A percentile compares a stretch with the other conserved stretches of the same genome.
Conservation (phyloP, 129 eudicot species). For the Saposhnikovia divaricata region DNA sequence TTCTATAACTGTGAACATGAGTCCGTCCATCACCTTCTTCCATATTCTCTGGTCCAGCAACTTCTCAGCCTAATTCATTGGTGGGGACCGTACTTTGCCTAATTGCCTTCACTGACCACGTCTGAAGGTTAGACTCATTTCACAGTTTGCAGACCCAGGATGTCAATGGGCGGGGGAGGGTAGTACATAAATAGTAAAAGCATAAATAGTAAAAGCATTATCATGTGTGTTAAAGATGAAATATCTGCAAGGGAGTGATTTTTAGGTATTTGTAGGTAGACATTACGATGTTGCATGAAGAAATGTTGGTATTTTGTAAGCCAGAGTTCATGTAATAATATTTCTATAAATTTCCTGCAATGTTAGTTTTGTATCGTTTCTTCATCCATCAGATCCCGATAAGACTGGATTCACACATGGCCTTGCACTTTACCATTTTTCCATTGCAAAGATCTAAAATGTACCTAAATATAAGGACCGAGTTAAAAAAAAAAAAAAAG, state of each 20-base stretch:
- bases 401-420: background rate
- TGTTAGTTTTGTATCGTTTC: background rate
- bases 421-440: background rate
- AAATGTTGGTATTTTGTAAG: background rate
- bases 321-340: background rate
- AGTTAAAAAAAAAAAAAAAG: background rate
- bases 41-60: constrained; percentile 6
- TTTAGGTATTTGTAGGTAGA: background rate
- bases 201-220: background rate
- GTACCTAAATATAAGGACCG: background rate
- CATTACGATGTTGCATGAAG: background rate
- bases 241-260: background rate
- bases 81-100: background rate
- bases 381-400: background rate
- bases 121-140: background rate
- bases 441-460: background rate
- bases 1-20: constrained; percentile 1
- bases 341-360: background rate
- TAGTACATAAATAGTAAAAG: background rate
- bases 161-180: background rate
- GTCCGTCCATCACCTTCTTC: constrained; percentile 11
- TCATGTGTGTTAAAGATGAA: background rate
- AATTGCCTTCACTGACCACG: background rate
- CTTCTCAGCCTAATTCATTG: background rate
- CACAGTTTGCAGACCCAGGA: background rate